Evolutionary conservation across 768 basidiomycete species (phyloP), one percentile per base, ranked within the genome.

Genomic region (Auriculariales sp.): DNA sequence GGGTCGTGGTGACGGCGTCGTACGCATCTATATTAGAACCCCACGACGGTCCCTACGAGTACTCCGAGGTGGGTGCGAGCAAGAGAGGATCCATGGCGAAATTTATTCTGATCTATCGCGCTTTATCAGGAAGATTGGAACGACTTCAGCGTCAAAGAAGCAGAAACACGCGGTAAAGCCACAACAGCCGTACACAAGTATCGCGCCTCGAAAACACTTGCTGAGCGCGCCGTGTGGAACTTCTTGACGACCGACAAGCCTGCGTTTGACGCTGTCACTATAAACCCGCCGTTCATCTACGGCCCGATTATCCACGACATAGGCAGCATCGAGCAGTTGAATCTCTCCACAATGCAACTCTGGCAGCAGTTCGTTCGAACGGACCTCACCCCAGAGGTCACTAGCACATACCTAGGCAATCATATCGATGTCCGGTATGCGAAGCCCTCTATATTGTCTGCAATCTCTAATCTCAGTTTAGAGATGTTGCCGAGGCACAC

Each of bases 1-100:
- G 86, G 3, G 66, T 91, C 35, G 75, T 87, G 6, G 62, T 84
- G 51, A 84, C 81, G 0, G 78, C 78, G 9, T 85, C 83, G 1
- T 66, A 61, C 42, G 81, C 74, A 1, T 64, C 78, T 0, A 56
- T 82, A 11, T 53, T 72, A 1, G 57, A 57, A 25, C 39, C 39
- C 4, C 39, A 44, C 19, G 39, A 44, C 19, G 39, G 39, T 5
- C 39, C 39, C 4, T 44, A 44, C 19, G 19, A 44, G 15, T 44
- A 44, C 39, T 24, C 22, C 39, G 39, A 44, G 17, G 39, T 44
- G 17, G 9, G 31, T 32, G 10, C 36, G n/a, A 39, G 15, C 17
- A 9, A 39, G 36, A 11, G 15, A n/a, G 10, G 7, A 9, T 32
- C 15, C 15, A 9, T 32, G 15, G 15, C 15, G 22, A 11, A 39